Evolutionary conservation across 495 filamentous ascomycete genomes (phyloP), one percentile per base, ranked within the genome.

Genomic region (Rostrohypoxylon terebratum): DNA sequence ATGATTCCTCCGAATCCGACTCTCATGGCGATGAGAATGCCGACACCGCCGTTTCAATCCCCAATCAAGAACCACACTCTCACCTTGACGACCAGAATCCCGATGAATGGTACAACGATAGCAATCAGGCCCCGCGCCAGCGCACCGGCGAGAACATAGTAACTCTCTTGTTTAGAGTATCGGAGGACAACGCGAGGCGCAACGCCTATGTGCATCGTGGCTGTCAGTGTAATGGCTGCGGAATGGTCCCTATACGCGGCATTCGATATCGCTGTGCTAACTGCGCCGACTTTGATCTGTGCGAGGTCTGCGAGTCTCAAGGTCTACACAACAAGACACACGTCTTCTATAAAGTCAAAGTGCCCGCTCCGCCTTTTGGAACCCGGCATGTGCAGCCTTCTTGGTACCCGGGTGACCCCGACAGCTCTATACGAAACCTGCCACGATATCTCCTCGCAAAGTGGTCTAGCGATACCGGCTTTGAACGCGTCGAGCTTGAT

Each of bases 181-280:
- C 91, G 0, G 91, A 93, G 75, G 91, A 97, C 68, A 92, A 94
- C 63, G 90, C 93, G 3, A 86, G 87, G 53, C 86, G 90, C 55
- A 94, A 96, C 77, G 93, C 93, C 14, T 97, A 95, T 76, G 91
- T 97, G 28, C 96, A 99, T 77, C 91, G 96, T 2, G 94, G 96
- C n/a, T 93, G 96, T 58, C 90, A 88, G 34, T 99, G 96, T 80
- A 96, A 98, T 79, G 89, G 87, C 64, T 99, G 96, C 72, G 90
- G 90, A 36, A 86, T 89, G 63, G 87, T 91, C 63, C 96, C 96
- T 7, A 98, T 99, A 48, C 91, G 93, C 48, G 96, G 96, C 1
- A 93, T 96, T 65, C 86, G 95, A 76, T 97, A 97, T 79, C 89
- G 93, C 64, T 98, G 94, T 77, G 89, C 92, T 60, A 98, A 97